These are phyloP conservation scores for Pyrenophora tritici-repentis DNA, from an alignment of 2,329 filamentous ascomycete species.

Conservation along the genomic window DNA sequence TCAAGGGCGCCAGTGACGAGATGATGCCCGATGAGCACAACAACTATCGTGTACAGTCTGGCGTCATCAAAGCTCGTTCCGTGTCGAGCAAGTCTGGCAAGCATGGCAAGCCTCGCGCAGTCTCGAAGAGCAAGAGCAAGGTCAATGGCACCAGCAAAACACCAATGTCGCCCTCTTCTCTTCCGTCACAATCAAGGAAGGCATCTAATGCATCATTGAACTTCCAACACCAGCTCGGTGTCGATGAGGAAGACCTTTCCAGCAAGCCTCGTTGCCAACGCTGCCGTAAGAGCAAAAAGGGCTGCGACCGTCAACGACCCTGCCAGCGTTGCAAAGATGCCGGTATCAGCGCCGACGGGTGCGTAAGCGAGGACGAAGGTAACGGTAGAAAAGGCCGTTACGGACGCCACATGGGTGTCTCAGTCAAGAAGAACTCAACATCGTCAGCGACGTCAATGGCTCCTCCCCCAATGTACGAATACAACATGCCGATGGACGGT, in stretches of 20 bases:
- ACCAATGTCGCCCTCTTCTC: slow-evolving; percentile 62
- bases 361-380: slow-evolving; percentile 95
- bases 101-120: slow-evolving; percentile 46
- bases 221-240: slow-evolving; percentile 64
- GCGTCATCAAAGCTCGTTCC: slow-evolving; percentile 44
- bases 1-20: slow-evolving; percentile 61
- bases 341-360: slow-evolving; percentile 88
- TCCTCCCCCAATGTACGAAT: slow-evolving; percentile 42
- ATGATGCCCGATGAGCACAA: slow-evolving; percentile 45
- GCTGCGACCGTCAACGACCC: slow-evolving; percentile 93
- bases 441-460: slow-evolving; percentile 41
- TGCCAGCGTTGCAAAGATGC: slow-evolving; percentile 96
- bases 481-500: slow-evolving; percentile 27
- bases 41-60: slow-evolving; percentile 50
- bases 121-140: slow-evolving; percentile 60
- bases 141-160: slow-evolving; percentile 47
- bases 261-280: slow-evolving; percentile 97
- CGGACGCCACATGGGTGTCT: slow-evolving; percentile 70
- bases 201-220: slow-evolving; percentile 72
- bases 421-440: slow-evolving; percentile 60
- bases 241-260: slow-evolving; percentile 87
- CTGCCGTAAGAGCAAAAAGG: slow-evolving; percentile 99
- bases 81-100: slow-evolving; percentile 49
- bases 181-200: slow-evolving; percentile 74
- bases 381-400: slow-evolving; percentile 97